phyloP scores from a whole-genome alignment of 495 filamentous ascomycete genomes.

The Xylona heveae region DNA sequence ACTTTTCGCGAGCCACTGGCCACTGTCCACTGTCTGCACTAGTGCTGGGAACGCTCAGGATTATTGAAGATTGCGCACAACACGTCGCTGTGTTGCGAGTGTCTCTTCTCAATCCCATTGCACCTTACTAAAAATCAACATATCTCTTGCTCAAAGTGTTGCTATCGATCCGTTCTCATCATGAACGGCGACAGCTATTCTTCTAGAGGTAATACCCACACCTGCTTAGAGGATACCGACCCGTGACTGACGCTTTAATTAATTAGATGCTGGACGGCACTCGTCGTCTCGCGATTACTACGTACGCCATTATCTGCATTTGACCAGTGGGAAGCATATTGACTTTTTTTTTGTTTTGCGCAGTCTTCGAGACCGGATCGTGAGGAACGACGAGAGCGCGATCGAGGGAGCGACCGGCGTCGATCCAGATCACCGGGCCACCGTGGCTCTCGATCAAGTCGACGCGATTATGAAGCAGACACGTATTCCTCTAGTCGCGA shows the following conservation, averaged over 20 bases:
- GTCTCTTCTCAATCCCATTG: neutral
- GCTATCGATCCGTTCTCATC: too few relatives aligned
- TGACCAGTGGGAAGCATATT: slow-evolving; percentile 25
- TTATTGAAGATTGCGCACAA: too few relatives aligned
- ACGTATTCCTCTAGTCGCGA: slow-evolving; percentile 78
- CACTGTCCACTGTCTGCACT: neutral
- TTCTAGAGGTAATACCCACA: slow-evolving; percentile 41
- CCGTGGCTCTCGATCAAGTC: slow-evolving; percentile 33
- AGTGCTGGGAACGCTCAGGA: neutral
- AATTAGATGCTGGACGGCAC: slow-evolving; percentile 40
- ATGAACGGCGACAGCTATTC: slow-evolving; percentile 87
- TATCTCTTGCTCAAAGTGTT: too few relatives aligned
- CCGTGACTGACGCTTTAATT: slow-evolving; percentile 13
- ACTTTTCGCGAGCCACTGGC: slow-evolving; percentile 1
- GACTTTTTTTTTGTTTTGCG: too few relatives aligned
- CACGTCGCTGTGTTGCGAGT: neutral
- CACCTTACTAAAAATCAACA: too few relatives aligned
- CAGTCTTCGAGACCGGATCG: slow-evolving; percentile 25
- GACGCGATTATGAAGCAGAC: slow-evolving; percentile 54
- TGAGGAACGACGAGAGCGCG: slow-evolving; percentile 20
- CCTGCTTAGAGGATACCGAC: slow-evolving; percentile 2
- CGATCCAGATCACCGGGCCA: slow-evolving; percentile 56
- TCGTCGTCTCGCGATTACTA: slow-evolving; percentile 51
- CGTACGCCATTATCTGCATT: slow-evolving; percentile 39
- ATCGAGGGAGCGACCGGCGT: slow-evolving; percentile 32